These are phyloP conservation scores for Teratosphaeria gauchensis DNA, from an alignment of 2,329 filamentous ascomycete genomes.

Conservation along the genomic window DNA sequence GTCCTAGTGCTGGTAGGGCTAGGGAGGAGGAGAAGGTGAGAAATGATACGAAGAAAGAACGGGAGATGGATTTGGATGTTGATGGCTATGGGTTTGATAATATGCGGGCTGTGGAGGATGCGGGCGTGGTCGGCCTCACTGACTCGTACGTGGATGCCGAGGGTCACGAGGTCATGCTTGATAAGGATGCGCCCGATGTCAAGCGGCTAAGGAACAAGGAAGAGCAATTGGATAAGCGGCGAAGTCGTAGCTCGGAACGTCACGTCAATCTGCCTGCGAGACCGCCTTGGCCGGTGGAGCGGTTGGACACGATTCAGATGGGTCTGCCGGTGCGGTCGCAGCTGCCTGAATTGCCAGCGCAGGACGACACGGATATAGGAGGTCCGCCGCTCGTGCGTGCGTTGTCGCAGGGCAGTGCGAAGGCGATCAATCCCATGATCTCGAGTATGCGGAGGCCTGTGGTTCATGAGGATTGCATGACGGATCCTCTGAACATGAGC, in stretches of 20 bases:
- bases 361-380: constrained; percentile 74
- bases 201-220: constrained; percentile 37
- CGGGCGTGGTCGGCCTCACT: constrained; percentile 19
- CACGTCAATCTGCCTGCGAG: constrained; percentile 21
- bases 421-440: constrained; percentile 39
- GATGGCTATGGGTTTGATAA: constrained; percentile 68
- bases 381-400: constrained; percentile 56
- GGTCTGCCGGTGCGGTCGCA: constrained; percentile 60
- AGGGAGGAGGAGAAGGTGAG: constrained; percentile 1
- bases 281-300: constrained; percentile 27
- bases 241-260: constrained; percentile 24
- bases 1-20: constrained; percentile 1
- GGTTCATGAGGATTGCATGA: constrained; percentile 88
- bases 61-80: constrained; percentile 59
- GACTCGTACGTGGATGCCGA: constrained; percentile 50
- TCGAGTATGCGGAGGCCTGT: constrained; percentile 63
- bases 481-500: constrained; percentile 68
- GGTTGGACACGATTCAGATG: constrained; percentile 56
- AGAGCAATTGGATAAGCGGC: constrained; percentile 25
- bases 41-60: constrained; percentile 5
- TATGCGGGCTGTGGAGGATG: constrained; percentile 43
- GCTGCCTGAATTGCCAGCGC: constrained; percentile 57
- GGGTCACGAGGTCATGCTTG: constrained; percentile 59
- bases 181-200: constrained; percentile 54
- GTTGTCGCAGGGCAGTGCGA: constrained; percentile 39